Evolutionary conservation across 2,329 filamentous ascomycete genomes (phyloP).

Genomic region (Sphaerulina vaccinii): DNA sequence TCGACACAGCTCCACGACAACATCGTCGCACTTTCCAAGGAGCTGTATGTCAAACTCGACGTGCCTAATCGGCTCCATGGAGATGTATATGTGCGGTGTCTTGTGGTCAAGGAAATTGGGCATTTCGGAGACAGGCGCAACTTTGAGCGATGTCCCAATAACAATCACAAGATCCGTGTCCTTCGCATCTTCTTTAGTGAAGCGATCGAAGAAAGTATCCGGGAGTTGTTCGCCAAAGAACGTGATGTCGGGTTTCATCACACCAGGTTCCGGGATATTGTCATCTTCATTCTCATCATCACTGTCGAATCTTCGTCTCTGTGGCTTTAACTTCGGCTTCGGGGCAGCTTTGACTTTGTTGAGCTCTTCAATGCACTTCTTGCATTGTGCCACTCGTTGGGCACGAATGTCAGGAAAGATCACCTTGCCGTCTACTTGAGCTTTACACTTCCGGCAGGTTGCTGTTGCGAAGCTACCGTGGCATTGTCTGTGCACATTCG

Average conservation of each 20-base stretch:
- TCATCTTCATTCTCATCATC: constrained; percentile 60
- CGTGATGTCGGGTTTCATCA: constrained; percentile 97
- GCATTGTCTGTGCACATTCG: constrained; percentile 65
- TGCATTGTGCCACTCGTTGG: constrained; percentile 74
- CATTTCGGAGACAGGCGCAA: constrained; percentile 91
- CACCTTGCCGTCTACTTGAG: constrained; percentile 69
- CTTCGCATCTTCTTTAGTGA: constrained; percentile 78
- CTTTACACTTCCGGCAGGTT: constrained; percentile 77
- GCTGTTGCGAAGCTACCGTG: constrained; percentile 95
- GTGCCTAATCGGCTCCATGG: constrained; percentile 68
- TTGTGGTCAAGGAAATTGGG: constrained; percentile 34
- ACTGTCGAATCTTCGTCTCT: constrained; percentile 46
- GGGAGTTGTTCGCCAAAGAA: constrained; percentile 95
- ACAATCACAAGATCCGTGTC: constrained; percentile 87
- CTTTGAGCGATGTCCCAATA: constrained; percentile 93
- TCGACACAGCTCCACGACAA: constrained; percentile 81
- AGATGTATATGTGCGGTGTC: constrained; percentile 39
- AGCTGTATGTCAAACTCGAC: constrained; percentile 96
- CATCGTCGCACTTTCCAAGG: constrained; percentile 89
- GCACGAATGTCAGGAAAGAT: constrained; percentile 79
- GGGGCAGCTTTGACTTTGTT: constrained; percentile 40
- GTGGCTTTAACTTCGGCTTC: constrained; percentile 39
- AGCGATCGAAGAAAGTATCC: constrained; percentile 74
- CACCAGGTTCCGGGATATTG: constrained; percentile 66
- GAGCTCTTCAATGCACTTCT: constrained; percentile 63